Evolutionary conservation across 2,329 filamentous ascomycete genomes (phyloP).

Genomic region (Neoascochyta sp.): DNA sequence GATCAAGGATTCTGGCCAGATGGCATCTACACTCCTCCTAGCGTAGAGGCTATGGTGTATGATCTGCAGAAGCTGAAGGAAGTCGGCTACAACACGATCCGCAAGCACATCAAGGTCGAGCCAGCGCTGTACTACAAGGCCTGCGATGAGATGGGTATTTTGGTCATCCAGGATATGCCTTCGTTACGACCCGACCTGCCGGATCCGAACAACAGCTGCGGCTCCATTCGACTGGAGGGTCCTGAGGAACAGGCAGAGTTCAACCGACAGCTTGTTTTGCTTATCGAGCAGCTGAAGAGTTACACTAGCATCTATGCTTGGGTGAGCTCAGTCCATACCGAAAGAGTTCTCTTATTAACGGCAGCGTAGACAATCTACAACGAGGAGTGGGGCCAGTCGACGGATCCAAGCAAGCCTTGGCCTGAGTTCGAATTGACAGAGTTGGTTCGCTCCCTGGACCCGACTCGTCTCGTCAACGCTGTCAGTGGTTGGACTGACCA

Average conservation of each 20-base stretch:
- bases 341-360: constrained; percentile 44
- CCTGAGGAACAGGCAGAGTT: constrained; percentile 60
- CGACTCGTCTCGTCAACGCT: constrained; percentile 61
- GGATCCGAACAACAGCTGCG: constrained; percentile 10
- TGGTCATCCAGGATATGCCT: constrained; percentile 72
- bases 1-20: constrained; percentile 73
- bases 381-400: constrained; percentile 66
- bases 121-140: constrained; percentile 64
- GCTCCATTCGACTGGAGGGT: constrained; percentile 12
- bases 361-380: constrained; percentile 72
- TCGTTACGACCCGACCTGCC: constrained; percentile 43
- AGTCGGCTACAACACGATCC: constrained; percentile 66
- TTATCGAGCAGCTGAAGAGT: constrained; percentile 61
- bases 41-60: constrained; percentile 62
- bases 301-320: constrained; percentile 64
- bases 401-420: constrained; percentile 35
- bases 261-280: constrained; percentile 57
- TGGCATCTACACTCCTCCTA: constrained; percentile 63
- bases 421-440: constrained; percentile 58
- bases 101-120: constrained; percentile 71
- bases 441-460: constrained; percentile 56
- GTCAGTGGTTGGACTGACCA: constrained; percentile 66
- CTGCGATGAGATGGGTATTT: constrained; percentile 61
- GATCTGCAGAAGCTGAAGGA: constrained; percentile 62
- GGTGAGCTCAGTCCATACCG: too few species aligned